Percentiles rank a stretch among this genome's conserved stretches.
These are phyloP conservation scores for Penicillium malachiteum DNA, from an alignment of 495 filamentous ascomycete species.

Conservation along the genomic window DNA sequence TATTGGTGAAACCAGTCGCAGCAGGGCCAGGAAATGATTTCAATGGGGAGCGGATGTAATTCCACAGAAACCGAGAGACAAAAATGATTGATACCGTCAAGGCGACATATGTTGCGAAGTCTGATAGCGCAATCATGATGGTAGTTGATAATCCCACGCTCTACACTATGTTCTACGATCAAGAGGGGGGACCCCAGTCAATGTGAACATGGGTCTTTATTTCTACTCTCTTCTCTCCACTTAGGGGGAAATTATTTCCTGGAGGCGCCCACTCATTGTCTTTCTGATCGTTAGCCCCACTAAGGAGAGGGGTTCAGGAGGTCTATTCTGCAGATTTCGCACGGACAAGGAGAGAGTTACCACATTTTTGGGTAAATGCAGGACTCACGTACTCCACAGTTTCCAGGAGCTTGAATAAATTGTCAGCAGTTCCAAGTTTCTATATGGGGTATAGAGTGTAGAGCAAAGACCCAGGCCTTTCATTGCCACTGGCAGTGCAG, in stretches of 20 bases:
- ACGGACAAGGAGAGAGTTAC: background rate
- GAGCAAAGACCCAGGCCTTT: too few species aligned
- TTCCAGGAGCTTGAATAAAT: too few species aligned
- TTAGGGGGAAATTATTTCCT: background rate
- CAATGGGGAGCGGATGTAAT: constrained; percentile 22
- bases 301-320: background rate
- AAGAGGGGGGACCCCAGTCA: background rate
- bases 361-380: too few species aligned
- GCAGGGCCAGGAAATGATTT: constrained; percentile 29
- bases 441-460: too few species aligned
- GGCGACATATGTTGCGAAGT: constrained; percentile 9
- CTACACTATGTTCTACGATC: background rate
- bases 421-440: too few species aligned
- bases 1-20: constrained; percentile 22
- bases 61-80: constrained; percentile 22
- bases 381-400: too few species aligned
- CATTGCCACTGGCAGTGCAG: too few species aligned
- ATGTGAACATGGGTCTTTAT: background rate
- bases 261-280: background rate
- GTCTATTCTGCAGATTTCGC: background rate
- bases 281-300: background rate
- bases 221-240: background rate
- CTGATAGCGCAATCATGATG: constrained; percentile 6
- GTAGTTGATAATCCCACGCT: background rate
- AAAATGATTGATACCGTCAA: constrained; percentile 13